Evolutionary conservation across 345 rosid species (phyloP).

Genomic region (Citrus sp.): DNA sequence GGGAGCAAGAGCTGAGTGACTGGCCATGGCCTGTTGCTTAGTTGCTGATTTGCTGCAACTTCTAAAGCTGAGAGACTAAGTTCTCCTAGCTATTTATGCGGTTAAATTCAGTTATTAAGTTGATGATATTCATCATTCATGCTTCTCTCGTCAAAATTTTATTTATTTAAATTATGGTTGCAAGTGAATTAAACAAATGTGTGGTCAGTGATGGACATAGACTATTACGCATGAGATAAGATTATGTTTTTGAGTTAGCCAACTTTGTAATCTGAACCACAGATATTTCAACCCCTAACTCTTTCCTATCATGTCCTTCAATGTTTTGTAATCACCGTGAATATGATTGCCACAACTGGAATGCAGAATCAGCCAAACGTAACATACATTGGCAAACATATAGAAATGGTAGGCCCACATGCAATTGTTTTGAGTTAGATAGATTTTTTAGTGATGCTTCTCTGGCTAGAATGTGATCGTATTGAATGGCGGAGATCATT

Average conservation of each 20-base stretch:
- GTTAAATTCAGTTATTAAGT: not conserved
- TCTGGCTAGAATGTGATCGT: slow-evolving; percentile 14
- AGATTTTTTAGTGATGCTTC: slow-evolving; percentile 9
- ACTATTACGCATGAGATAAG: slow-evolving; percentile 48
- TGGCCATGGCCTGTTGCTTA: slow-evolving; percentile 53
- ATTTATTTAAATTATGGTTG: slow-evolving; percentile 32
- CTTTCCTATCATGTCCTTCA: slow-evolving; percentile 2
- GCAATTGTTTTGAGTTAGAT: not conserved
- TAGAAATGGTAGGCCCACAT: not conserved
- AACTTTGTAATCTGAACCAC: slow-evolving; percentile 34
- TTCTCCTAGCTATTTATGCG: slow-evolving; percentile 21
- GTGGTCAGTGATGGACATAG: slow-evolving; percentile 72
- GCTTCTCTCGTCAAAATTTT: not conserved
- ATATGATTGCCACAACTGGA: not conserved
- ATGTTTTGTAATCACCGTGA: not conserved
- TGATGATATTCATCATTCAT: not conserved
- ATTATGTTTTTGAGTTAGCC: slow-evolving; percentile 10
- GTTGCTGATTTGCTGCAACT: slow-evolving; percentile 22
- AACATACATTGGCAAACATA: not conserved
- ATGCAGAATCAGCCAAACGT: not conserved
- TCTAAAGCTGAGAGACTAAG: slow-evolving; percentile 14
- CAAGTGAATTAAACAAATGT: slow-evolving; percentile 34
- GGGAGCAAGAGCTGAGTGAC: slow-evolving; percentile 84
- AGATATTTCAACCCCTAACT: slow-evolving; percentile 7
- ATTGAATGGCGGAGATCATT: slow-evolving; percentile 16